These are phyloP conservation scores for Cystoderma amianthinum DNA, from an alignment of 768 basidiomycete genomes.

Conservation along the genomic window DNA sequence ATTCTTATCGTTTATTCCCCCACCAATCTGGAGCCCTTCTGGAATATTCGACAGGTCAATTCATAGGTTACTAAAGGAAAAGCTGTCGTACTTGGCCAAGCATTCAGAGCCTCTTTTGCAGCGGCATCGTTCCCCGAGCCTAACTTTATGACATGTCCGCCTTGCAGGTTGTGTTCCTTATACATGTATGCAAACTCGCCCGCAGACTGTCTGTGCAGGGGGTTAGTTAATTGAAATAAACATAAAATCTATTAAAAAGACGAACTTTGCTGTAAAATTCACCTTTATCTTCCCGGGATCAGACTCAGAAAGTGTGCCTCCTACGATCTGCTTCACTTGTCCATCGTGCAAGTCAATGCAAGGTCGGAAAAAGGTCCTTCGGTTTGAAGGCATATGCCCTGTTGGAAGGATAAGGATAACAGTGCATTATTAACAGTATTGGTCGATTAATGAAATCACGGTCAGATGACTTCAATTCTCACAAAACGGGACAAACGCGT, in stretches of 20 bases:
- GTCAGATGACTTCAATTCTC: not conserved
- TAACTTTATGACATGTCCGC: conserved; percentile 95
- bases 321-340: conserved; percentile 96
- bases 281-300: conserved; percentile 60
- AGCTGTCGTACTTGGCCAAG: conserved; percentile 69
- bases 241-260: conserved; percentile 6
- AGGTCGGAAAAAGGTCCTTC: conserved; percentile 67
- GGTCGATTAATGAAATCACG: not conserved
- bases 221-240: no score
- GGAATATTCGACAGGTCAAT: conserved; percentile 8
- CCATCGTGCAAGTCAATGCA: conserved; percentile 97
- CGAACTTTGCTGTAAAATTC: conserved; percentile 87
- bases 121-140: conserved; percentile 86
- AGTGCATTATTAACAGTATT: no score
- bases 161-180: conserved; percentile 55
- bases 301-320: conserved; percentile 79
- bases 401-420: not conserved
- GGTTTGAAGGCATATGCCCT: conserved; percentile 22
- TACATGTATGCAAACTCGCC: conserved; percentile 80
- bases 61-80: conserved; percentile 2
- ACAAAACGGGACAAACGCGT: not conserved
- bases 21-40: conserved; percentile 88
- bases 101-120: conserved; percentile 73
- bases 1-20: conserved; percentile 81
- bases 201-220: conserved; percentile 57